Percentiles rank a stretch among this genome's conserved stretches.
These are phyloP conservation scores for Trichothecium roseum DNA, from an alignment of 2,329 filamentous ascomycete genomes.

Conservation along the genomic window DNA sequence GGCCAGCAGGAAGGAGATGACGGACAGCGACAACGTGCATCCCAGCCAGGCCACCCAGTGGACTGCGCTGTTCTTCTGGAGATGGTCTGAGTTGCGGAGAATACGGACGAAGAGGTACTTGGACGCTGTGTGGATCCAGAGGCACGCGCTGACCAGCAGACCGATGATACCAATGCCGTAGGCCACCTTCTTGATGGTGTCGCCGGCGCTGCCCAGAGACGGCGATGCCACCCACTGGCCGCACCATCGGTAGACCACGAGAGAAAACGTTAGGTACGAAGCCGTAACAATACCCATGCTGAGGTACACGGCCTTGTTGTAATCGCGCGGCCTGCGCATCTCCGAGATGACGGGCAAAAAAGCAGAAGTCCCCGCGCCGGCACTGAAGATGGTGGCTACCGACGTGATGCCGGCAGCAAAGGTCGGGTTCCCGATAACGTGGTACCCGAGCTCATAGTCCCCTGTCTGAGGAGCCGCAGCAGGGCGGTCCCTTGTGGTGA, in stretches of 20 bases:
- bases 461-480: constrained; percentile 50
- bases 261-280: constrained; percentile 45
- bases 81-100: constrained; percentile 22
- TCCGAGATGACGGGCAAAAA: constrained; percentile 57
- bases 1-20: constrained; percentile 20
- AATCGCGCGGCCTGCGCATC: constrained; percentile 50
- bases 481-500: constrained; percentile 45
- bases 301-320: constrained; percentile 47
- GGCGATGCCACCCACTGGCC: constrained; percentile 53
- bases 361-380: constrained; percentile 46
- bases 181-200: constrained; percentile 47
- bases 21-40: constrained; percentile 16
- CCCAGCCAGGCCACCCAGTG: constrained; percentile 27
- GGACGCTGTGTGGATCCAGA: constrained; percentile 26
- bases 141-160: constrained; percentile 24
- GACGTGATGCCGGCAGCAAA: constrained; percentile 51
- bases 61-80: constrained; percentile 20
- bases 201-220: constrained; percentile 49
- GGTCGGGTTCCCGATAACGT: constrained; percentile 41
- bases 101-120: constrained; percentile 30
- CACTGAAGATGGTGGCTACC: constrained; percentile 48
- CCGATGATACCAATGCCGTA: constrained; percentile 50
- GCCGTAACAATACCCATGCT: constrained; percentile 48
- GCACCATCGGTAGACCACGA: constrained; percentile 52
- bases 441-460: constrained; percentile 48